A percentile compares a stretch with the other conserved stretches of the same genome.
phyloP scores from a whole-genome alignment of 2,329 filamentous ascomycete genomes.

The Coniochaeta hoffmannii region DNA sequence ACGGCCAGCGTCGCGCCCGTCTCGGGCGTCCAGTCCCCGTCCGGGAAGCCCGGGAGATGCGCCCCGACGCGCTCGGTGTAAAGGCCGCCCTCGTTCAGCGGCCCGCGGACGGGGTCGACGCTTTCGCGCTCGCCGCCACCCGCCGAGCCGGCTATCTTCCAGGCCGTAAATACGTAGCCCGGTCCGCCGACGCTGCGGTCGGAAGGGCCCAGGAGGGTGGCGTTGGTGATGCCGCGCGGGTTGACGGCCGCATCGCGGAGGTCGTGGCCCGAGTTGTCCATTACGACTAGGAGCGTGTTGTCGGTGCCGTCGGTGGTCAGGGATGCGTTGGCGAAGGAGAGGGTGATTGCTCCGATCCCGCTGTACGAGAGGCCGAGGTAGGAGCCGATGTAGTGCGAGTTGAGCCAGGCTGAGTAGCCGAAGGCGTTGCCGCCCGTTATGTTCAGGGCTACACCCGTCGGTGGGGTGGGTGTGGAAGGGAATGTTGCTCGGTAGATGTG shows the following conservation, averaged over 20 bases:
- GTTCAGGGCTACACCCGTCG: constrained; percentile 39
- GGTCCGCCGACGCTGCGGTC: constrained; percentile 7
- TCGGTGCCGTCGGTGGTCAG: constrained; percentile 25
- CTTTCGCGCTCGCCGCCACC: constrained; percentile 41
- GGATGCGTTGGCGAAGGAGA: constrained; percentile 44
- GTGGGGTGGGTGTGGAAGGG: constrained; percentile 24
- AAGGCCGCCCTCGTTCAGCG: constrained; percentile 50
- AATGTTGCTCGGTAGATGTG: constrained; percentile 49
- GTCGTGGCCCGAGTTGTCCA: constrained; percentile 55
- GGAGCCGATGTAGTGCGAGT: constrained; percentile 48
- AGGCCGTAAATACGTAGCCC: constrained; percentile 36
- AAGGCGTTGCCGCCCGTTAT: constrained; percentile 47
- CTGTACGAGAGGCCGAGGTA: constrained; percentile 40
- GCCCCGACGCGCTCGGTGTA: constrained; percentile 50
- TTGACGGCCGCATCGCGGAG: constrained; percentile 38
- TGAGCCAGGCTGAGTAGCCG: constrained; percentile 51
- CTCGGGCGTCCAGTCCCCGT: constrained; percentile 31
- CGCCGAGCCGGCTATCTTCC: constrained; percentile 52
- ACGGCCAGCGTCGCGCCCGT: constrained; percentile 29
- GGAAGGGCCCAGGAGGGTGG: constrained; percentile 35
- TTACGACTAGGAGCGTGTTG: constrained; percentile 47
- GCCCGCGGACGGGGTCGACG: constrained; percentile 48
- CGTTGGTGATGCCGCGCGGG: constrained; percentile 44
- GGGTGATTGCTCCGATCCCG: constrained; percentile 26
- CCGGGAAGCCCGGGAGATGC: constrained; percentile 50